Conservation (phyloP, 2,329 filamentous ascomycete genomes). For the Penicillium nordicum region DNA sequence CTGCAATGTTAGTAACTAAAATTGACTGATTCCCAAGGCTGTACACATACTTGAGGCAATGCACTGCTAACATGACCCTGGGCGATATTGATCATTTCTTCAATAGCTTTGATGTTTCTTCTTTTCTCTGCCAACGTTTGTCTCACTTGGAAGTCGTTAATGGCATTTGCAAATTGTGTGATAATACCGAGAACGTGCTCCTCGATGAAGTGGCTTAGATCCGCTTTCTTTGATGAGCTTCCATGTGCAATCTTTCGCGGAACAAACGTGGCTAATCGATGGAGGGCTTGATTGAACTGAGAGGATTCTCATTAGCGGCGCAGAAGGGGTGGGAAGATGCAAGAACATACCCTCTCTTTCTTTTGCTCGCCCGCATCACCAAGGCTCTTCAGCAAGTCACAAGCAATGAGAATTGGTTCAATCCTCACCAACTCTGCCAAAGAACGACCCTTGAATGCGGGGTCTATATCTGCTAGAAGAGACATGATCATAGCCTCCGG, state of each 20-base stretch:
- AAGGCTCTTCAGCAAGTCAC: constrained; percentile 77
- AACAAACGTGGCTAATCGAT: constrained; percentile 50
- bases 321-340: constrained; percentile 45
- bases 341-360: constrained; percentile 39
- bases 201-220: constrained; percentile 71
- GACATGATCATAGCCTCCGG: constrained; percentile 66
- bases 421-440: constrained; percentile 68
- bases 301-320: neutral
- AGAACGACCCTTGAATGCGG: constrained; percentile 64
- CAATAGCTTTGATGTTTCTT: constrained; percentile 75
- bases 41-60: constrained; percentile 61
- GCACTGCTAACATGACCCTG: constrained; percentile 71
- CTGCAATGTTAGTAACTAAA: neutral
- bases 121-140: constrained; percentile 66
- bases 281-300: constrained; percentile 51
- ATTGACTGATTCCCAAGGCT: neutral
- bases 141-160: constrained; percentile 64
- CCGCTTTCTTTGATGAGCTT: constrained; percentile 48
- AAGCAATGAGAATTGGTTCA: constrained; percentile 71
- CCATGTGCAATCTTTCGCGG: constrained; percentile 49
- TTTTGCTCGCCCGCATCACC: constrained; percentile 61
- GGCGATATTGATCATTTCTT: constrained; percentile 79
- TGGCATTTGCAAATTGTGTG: constrained; percentile 70
- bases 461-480: constrained; percentile 64
- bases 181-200: constrained; percentile 83